phyloP scores from a whole-genome alignment of 129 eudicot species.

The Lactuca saligna region DNA sequence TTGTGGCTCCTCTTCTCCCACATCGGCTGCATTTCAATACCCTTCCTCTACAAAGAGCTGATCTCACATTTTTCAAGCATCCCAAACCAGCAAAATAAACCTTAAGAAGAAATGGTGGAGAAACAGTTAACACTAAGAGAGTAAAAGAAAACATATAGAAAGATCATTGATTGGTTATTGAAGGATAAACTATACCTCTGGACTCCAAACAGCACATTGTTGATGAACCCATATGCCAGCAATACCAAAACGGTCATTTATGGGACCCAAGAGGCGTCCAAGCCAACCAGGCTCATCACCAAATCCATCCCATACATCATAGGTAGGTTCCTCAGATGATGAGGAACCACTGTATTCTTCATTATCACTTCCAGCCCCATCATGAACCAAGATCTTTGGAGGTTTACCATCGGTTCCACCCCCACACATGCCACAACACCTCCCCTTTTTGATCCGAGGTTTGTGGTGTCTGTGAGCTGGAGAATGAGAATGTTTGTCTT shows the following conservation, averaged over 20 bases:
- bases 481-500: conserved; percentile 29
- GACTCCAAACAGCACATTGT: conserved; percentile 99
- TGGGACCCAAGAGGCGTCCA: conserved; percentile 90
- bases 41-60: conserved; percentile 96
- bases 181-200: conserved; percentile 68
- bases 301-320: conserved; percentile 94
- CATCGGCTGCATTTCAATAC: conserved; percentile 89
- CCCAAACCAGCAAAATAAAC: conserved; percentile 99
- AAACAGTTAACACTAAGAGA: neutral
- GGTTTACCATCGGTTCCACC: conserved; percentile 93
- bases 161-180: neutral
- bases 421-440: conserved; percentile 95
- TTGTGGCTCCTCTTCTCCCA: conserved; percentile 94
- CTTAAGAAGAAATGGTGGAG: conserved; percentile 37
- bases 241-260: conserved; percentile 88
- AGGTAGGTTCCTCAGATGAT: conserved; percentile 72
- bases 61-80: conserved; percentile 91
- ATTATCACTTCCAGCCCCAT: conserved; percentile 81
- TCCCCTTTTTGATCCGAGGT: conserved; percentile 67
- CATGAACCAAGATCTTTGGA: conserved; percentile 61
- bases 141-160: neutral
- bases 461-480: conserved; percentile 34
- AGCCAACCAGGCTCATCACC: conserved; percentile 98
- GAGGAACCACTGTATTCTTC: conserved; percentile 91
- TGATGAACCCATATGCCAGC: conserved; percentile 99